These are phyloP conservation scores for Aspergillus eucalypticola DNA, from an alignment of 2,329 filamentous ascomycete species.

Conservation along the genomic window DNA sequence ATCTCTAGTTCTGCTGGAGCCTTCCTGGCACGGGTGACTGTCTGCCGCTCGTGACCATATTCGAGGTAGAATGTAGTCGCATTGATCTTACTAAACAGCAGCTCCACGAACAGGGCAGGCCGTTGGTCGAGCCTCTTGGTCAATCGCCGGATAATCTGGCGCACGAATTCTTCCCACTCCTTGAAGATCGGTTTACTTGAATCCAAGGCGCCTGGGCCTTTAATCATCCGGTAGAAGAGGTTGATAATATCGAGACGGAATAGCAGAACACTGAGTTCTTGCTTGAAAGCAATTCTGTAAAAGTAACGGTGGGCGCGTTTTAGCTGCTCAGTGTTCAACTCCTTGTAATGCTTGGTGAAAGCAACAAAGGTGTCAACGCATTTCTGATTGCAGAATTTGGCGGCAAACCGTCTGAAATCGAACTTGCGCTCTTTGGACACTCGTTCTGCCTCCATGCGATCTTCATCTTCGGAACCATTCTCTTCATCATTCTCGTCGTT, in stretches of 20 bases:
- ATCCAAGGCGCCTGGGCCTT: conserved; percentile 77
- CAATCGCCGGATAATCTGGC: conserved; percentile 78
- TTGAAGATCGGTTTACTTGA: conserved; percentile 66
- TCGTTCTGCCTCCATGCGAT: conserved; percentile 68
- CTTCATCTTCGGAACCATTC: conserved; percentile 68
- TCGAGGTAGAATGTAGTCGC: conserved; percentile 84
- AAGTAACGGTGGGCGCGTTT: conserved; percentile 94
- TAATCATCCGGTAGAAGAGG: conserved; percentile 87
- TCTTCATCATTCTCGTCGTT: conserved; percentile 55
- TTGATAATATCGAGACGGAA: conserved; percentile 90
- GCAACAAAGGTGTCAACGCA: conserved; percentile 86
- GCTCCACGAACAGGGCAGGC: conserved; percentile 81
- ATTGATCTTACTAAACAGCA: conserved; percentile 91
- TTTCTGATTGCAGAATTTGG: conserved; percentile 77
- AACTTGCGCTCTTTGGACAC: conserved; percentile 84
- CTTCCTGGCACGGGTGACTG: conserved; percentile 62
- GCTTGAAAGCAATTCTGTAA: conserved; percentile 91
- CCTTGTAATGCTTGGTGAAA: conserved; percentile 76
- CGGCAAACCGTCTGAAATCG: conserved; percentile 81
- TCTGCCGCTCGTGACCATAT: conserved; percentile 83
- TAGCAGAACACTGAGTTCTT: conserved; percentile 83
- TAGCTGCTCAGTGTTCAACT: conserved; percentile 75
- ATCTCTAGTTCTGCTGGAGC: conserved; percentile 83
- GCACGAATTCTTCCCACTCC: conserved; percentile 89
- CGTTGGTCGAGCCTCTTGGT: conserved; percentile 82